Evolutionary conservation across 1,284 basidiomycete species (phyloP).

Genomic region (Sanghuangporus baumii): DNA sequence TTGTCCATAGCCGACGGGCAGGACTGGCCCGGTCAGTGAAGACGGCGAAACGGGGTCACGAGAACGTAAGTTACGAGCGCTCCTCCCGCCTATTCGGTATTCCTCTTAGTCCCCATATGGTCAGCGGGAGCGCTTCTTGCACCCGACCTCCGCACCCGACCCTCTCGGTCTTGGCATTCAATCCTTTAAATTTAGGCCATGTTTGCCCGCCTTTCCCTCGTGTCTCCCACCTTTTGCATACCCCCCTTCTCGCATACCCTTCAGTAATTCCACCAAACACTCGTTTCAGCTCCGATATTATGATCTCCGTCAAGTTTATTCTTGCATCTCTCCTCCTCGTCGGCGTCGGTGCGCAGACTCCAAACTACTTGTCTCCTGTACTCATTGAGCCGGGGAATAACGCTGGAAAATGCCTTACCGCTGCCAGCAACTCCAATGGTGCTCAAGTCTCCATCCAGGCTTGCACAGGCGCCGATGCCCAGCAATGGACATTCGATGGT

Average conservation of each 20-base stretch:
- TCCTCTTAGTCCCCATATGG: not conserved
- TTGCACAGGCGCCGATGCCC: conserved; percentile 36
- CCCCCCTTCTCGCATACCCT: not conserved
- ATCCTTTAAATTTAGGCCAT: not conserved
- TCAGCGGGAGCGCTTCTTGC: not conserved
- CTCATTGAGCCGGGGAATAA: conserved; percentile 37
- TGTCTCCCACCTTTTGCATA: not conserved
- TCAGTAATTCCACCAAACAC: not conserved
- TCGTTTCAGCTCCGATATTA: not conserved
- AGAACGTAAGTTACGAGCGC: not conserved
- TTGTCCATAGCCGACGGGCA: not conserved
- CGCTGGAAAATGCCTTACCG: conserved; percentile 43
- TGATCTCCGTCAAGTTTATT: conserved; percentile 9
- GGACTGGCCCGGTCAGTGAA: not conserved
- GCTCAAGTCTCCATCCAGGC: conserved; percentile 39
- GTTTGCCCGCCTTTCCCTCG: not conserved
- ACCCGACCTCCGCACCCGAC: not conserved
- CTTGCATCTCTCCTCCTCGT: conserved; percentile 7
- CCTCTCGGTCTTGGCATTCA: not conserved
- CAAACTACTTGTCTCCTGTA: conserved; percentile 22
- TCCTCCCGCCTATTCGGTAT: not conserved
- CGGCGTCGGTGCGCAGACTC: conserved; percentile 11
- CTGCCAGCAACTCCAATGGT: conserved; percentile 40
- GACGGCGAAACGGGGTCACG: not conserved
- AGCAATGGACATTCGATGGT: conserved; percentile 39